Evolutionary conservation across 345 rosid genomes (phyloP).

Genomic region (Limnanthes douglasii): DNA sequence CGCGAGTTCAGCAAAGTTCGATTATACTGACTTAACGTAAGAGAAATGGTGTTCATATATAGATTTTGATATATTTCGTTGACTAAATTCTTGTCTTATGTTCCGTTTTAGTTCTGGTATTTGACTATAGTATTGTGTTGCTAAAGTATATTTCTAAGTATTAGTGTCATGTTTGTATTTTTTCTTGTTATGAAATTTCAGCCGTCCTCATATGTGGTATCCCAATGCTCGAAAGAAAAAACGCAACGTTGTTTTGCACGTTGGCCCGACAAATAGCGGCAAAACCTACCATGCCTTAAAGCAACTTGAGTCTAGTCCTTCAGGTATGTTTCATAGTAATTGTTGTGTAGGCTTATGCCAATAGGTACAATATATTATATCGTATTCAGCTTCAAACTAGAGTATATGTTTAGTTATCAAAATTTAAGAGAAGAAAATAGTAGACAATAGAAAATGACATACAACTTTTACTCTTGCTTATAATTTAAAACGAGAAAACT

Average conservation of each 20-base stretch:
- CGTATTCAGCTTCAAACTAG: too few species aligned
- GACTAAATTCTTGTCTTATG: too few species aligned
- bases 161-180: conserved; percentile 1
- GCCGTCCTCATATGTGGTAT: conserved; percentile 84
- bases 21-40: conserved; percentile 79
- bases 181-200: conserved; percentile 10
- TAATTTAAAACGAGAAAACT: too few species aligned
- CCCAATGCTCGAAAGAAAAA: conserved; percentile 65
- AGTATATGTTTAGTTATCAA: too few species aligned
- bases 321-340: too few species aligned
- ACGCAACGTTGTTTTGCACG: conserved; percentile 74
- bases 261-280: conserved; percentile 95
- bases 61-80: too few species aligned
- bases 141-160: background rate
- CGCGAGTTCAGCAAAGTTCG: conserved; percentile 22
- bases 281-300: conserved; percentile 76
- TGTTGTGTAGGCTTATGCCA: too few species aligned
- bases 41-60: conserved; percentile 11
- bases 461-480: too few species aligned
- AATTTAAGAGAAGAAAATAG: too few species aligned
- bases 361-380: too few species aligned
- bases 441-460: too few species aligned
- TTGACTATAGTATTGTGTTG: background rate
- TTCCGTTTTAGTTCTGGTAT: too few species aligned
- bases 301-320: conserved; percentile 54